Base-by-base conservation (phyloP, 2,329 filamentous ascomycete genomes). In the Aquanectria penicillioides region DNA sequence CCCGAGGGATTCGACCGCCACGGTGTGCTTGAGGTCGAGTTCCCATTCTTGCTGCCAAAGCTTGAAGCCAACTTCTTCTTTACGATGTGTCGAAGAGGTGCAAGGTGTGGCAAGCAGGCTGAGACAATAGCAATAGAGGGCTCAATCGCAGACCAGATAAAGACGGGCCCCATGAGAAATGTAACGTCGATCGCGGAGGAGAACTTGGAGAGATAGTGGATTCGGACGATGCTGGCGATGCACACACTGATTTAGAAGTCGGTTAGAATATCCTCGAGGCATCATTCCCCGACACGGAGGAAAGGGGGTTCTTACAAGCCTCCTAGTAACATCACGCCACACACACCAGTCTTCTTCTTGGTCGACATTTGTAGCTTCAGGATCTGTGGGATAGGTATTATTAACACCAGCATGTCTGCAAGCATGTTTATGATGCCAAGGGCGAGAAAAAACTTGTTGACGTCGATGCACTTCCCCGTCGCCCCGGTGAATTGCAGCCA, bases 61-160 rank as follows among this genome's bases (percentile, higher is more conserved):
- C 26, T 41, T 4, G 47, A 61, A 2, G 47, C 38, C 2, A 61
- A 9, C 23, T 48, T 61, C 5, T 52, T 38, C 5, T 41, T 26
- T 5, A 57, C 18, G 4, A 57, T 33, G n/a, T 61, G 41, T 4
- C 47, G 53, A 1, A 61, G 46, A 1, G 58, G 58, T 15, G 47
- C 58, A 2, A 61, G 53, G n/a, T 61, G 53, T 6, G 54, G 58
- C 6, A 61, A 49, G 4, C 54, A 61, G 12, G 54, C 58, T 4
- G 58, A 58, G 3, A 61, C 48, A 6, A 61, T 59, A 11, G 48
- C 58, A 9, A 61, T 54, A 3, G 41, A 61, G 0, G 54, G 58
- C 33, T 61, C 54, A n/a, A 61, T 46, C 9, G 50, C 54, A 2
- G 58, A 61, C 58, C 48, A 61, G 22, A 61, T 61, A 15, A 58